Percentiles rank a stretch among this genome's conserved stretches.
These are phyloP conservation scores for Kwoniella sp. DNA, from an alignment of 768 basidiomycete genomes.

Conservation along the genomic window DNA sequence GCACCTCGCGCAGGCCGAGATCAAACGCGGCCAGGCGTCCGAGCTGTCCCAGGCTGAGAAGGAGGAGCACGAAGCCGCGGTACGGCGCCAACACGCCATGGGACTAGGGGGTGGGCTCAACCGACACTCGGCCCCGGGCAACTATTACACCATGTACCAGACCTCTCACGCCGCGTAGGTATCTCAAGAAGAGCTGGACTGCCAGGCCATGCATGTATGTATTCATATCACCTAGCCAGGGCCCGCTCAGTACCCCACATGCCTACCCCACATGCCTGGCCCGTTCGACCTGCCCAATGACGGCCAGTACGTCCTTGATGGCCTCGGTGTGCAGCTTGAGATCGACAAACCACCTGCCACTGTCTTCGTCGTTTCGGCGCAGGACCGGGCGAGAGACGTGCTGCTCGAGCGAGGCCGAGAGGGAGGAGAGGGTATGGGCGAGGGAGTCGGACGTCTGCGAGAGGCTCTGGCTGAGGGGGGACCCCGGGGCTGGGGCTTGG, in stretches of 20 bases:
- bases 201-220: too few species aligned
- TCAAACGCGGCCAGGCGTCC: conserved; percentile 22
- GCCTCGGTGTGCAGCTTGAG: conserved; percentile 18
- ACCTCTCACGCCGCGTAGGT: too few species aligned
- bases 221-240: too few species aligned
- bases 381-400: background rate
- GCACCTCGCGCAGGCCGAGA: conserved; percentile 23
- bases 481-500: background rate
- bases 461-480: conserved; percentile 3
- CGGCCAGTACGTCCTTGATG: conserved; percentile 18
- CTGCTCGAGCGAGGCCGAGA: conserved; percentile 13
- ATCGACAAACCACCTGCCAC: conserved; percentile 15
- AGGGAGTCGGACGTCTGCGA: conserved; percentile 3
- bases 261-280: conserved; percentile 10
- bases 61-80: conserved; percentile 24
- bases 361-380: background rate
- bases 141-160: too few species aligned
- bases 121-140: too few species aligned
- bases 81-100: conserved; percentile 25
- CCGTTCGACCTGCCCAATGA: conserved; percentile 9
- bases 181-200: too few species aligned
- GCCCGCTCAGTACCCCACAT: background rate
- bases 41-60: conserved; percentile 25
- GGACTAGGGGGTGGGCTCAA: conserved; percentile 29
- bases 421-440: conserved; percentile 2